These are phyloP conservation scores for Ilex aquifolium DNA, from an alignment of 257 asterid species.

Conservation along the genomic window DNA sequence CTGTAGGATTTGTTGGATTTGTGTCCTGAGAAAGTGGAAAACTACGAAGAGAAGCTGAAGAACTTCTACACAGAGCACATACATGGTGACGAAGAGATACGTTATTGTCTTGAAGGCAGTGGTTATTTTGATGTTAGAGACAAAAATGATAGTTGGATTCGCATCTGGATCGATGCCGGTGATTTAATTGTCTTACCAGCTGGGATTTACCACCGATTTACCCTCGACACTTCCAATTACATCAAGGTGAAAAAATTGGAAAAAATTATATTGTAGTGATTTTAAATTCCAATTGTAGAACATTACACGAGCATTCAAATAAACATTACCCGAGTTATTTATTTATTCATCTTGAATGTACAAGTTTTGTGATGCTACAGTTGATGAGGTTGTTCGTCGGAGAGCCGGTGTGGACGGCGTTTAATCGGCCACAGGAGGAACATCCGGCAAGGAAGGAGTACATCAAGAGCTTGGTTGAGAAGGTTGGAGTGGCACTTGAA, in stretches of 20 bases:
- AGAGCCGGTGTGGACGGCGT: slow-evolving; percentile 83
- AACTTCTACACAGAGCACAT: slow-evolving; percentile 78
- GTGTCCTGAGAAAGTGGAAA: slow-evolving; percentile 76
- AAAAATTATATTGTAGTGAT: not conserved
- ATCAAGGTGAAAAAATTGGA: slow-evolving; percentile 43
- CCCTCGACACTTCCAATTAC: slow-evolving; percentile 61
- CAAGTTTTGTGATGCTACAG: slow-evolving; percentile 22
- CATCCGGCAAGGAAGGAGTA: slow-evolving; percentile 70
- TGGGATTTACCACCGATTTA: slow-evolving; percentile 88
- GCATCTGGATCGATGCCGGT: slow-evolving; percentile 67
- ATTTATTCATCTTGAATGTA: not conserved
- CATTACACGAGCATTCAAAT: no score
- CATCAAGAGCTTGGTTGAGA: slow-evolving; percentile 26
- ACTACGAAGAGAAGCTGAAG: slow-evolving; percentile 71
- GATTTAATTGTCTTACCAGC: slow-evolving; percentile 79
- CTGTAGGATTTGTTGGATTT: slow-evolving; percentile 74
- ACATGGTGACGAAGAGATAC: slow-evolving; percentile 79
- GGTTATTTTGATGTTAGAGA: slow-evolving; percentile 78
- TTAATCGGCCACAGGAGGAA: slow-evolving; percentile 73
- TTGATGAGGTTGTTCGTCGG: slow-evolving; percentile 86
- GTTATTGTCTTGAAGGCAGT: slow-evolving; percentile 70
- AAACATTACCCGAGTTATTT: no score
- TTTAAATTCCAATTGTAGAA: not conserved
- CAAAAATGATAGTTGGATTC: slow-evolving; percentile 71
- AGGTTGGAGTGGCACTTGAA: slow-evolving; percentile 32